Evolutionary conservation across 257 asterid genomes (phyloP).

Genomic region (Ocimum tenuiflorum): DNA sequence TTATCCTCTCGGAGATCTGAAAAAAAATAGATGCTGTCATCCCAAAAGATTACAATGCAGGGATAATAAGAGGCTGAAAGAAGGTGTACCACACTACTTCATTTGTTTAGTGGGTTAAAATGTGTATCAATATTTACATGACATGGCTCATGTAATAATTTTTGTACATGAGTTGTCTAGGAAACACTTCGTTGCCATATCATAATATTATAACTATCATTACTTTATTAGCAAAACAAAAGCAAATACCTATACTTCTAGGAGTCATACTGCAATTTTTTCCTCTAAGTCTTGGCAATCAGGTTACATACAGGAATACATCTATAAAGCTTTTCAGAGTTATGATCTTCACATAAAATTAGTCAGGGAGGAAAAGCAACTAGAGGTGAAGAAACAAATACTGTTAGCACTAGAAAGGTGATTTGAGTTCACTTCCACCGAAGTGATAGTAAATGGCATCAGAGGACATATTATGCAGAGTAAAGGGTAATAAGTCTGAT

Average conservation of each 20-base stretch:
- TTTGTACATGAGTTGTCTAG: no score
- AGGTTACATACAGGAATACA: background rate
- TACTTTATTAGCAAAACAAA: background rate
- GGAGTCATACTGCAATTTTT: background rate
- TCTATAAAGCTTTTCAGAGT: background rate
- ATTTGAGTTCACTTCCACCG: background rate
- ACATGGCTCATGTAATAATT: no score
- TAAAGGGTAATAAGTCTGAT: no score
- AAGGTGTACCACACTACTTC: no score
- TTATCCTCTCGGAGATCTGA: conserved; percentile 61
- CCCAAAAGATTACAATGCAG: background rate
- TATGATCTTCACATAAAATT: background rate
- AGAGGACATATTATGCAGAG: background rate
- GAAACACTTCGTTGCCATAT: background rate
- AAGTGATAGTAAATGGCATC: background rate
- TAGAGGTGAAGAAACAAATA: no score
- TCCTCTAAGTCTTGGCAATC: background rate
- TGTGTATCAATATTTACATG: background rate
- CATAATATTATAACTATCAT: background rate
- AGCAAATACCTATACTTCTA: no score
- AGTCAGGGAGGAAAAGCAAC: no score
- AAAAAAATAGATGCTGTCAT: conserved; percentile 5
- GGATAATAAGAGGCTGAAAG: background rate
- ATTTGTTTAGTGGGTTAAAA: no score
- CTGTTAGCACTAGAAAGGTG: no score